A percentile compares a stretch with the other conserved stretches of the same genome.
Evolutionary conservation across 192 early-diverging fungal species (phyloP).

Genomic region (Backusella mclennaniae): DNA sequence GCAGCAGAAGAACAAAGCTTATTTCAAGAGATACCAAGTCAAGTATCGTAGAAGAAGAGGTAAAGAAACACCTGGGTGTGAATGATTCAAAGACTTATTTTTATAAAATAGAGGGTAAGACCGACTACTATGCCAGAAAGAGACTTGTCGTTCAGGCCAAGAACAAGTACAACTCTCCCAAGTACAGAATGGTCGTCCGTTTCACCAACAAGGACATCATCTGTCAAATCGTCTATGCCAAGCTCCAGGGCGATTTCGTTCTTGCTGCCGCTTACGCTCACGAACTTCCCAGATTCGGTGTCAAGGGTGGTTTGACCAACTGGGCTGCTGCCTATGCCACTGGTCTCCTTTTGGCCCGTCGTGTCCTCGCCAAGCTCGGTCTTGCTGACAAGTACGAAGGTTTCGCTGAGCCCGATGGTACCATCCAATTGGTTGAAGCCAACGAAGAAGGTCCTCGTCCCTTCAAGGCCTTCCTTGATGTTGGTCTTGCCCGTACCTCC

Average conservation of each 20-base stretch:
- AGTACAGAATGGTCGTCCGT: constrained; percentile 99
- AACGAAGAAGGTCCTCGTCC: constrained; percentile 91
- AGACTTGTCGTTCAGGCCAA: constrained; percentile 97
- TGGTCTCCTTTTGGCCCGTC: too few relatives aligned
- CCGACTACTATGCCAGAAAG: constrained; percentile 99
- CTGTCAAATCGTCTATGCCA: constrained; percentile 96
- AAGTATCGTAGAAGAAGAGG: too few relatives aligned
- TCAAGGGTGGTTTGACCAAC: constrained; percentile 89
- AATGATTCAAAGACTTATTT: too few relatives aligned
- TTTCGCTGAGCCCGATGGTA: constrained; percentile 87
- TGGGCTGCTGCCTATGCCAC: too few relatives aligned
- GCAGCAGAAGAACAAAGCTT: too few relatives aligned
- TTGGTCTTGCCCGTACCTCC: too few relatives aligned
- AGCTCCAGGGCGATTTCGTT: constrained; percentile 96
- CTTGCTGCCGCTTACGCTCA: constrained; percentile 94
- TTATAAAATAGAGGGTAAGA: constrained; percentile 87
- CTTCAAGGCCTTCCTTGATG: constrained; percentile 89
- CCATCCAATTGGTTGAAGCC: constrained; percentile 82
- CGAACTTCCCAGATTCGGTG: constrained; percentile 93
- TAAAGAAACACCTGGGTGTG: too few relatives aligned
- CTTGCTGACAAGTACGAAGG: constrained; percentile 97
- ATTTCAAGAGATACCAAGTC: too few relatives aligned
- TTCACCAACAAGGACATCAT: constrained; percentile 98
- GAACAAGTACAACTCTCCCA: constrained; percentile 99
- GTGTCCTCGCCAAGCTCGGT: neutral